A percentile compares a stretch with the other conserved stretches of the same genome.
Evolutionary conservation across 2,329 filamentous ascomycete species (phyloP).

Genomic region (Fusarium caatingaense): DNA sequence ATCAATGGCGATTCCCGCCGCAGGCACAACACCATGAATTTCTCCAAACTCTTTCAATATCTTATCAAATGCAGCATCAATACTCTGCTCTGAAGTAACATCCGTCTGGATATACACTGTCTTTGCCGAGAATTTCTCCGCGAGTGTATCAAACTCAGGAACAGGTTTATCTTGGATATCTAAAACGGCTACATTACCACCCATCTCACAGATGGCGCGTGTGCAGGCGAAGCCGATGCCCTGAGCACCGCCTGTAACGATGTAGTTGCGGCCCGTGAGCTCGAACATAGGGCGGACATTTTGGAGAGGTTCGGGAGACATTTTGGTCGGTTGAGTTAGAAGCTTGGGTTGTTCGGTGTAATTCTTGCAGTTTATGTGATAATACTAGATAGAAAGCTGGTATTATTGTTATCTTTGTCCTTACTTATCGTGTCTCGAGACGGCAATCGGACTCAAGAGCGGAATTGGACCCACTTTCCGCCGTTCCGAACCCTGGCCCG

Average conservation of each 20-base stretch:
- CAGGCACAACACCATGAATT: conserved; percentile 49
- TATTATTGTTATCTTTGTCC: neutral
- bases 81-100: conserved; percentile 47
- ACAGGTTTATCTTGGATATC: conserved; percentile 50
- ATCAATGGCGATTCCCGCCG: conserved; percentile 56
- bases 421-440: neutral
- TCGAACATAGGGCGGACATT: conserved; percentile 47
- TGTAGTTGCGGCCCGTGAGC: conserved; percentile 50
- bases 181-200: conserved; percentile 54
- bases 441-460: neutral
- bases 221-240: conserved; percentile 55
- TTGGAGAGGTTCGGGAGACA: conserved; percentile 22
- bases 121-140: conserved; percentile 38
- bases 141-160: conserved; percentile 44
- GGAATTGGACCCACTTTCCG: conserved; percentile 29
- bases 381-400: neutral
- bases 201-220: conserved; percentile 55
- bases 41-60: conserved; percentile 42
- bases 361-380: neutral
- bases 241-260: conserved; percentile 55
- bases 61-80: conserved; percentile 43
- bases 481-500: conserved; percentile 11
- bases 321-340: neutral
- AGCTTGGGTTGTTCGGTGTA: accelerated
- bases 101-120: conserved; percentile 49